These are phyloP conservation scores for Abortiporus biennis DNA, from an alignment of 1,284 basidiomycete genomes.

Conservation along the genomic window DNA sequence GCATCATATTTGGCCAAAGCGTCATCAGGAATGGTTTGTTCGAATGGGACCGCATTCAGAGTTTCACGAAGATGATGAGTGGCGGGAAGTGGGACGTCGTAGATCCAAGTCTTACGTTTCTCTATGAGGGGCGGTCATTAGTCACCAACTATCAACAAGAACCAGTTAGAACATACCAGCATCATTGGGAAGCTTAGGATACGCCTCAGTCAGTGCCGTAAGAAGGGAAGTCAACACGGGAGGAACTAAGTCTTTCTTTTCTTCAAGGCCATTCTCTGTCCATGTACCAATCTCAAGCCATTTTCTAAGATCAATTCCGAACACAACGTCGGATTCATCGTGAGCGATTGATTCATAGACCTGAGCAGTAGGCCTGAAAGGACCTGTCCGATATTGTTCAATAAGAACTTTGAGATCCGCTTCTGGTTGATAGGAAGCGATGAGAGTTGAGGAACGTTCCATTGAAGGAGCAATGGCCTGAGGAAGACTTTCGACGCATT, in stretches of 20 bases:
- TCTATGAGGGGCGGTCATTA: constrained; percentile 38
- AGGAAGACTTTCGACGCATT: constrained; percentile 65
- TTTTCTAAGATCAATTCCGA: constrained; percentile 82
- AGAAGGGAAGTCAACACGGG: constrained; percentile 72
- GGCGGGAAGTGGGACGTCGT: constrained; percentile 79
- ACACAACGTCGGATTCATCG: constrained; percentile 78
- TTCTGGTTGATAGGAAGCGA: constrained; percentile 82
- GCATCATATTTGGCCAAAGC: constrained; percentile 75
- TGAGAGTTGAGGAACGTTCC: constrained; percentile 66
- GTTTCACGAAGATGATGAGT: constrained; percentile 81
- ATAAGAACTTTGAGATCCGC: constrained; percentile 79
- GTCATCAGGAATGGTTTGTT: constrained; percentile 58
- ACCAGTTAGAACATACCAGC: constrained; percentile 37
- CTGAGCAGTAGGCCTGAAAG: constrained; percentile 80
- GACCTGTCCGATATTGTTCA: constrained; percentile 85
- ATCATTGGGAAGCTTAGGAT: constrained; percentile 58
- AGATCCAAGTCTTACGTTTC: constrained; percentile 89
- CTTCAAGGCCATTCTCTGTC: constrained; percentile 31
- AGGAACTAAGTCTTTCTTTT: constrained; percentile 60
- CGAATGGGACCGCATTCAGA: constrained; percentile 68
- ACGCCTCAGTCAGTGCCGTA: constrained; percentile 57
- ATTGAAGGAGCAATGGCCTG: constrained; percentile 57
- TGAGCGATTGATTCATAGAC: constrained; percentile 80
- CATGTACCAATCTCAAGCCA: constrained; percentile 74
- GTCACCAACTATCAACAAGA: neutral